Percentiles rank a stretch among this genome's conserved stretches.
Conservation (phyloP, 495 filamentous ascomycete genomes). For the Evansstolkia leycettana region DNA sequence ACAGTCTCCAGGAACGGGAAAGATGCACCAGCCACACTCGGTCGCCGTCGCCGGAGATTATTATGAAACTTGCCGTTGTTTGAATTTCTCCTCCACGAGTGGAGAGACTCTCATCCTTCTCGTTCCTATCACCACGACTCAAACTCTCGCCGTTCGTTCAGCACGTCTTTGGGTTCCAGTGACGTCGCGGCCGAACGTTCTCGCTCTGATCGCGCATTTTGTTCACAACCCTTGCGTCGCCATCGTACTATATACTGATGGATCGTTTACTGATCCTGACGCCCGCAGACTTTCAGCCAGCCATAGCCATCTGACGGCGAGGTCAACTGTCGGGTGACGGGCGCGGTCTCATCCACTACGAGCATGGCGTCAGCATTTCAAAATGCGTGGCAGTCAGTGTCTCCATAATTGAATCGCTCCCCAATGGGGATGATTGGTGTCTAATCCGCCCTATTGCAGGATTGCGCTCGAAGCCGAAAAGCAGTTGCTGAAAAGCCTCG, state of each 20-base stretch:
- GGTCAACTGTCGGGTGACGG: constrained; percentile 39
- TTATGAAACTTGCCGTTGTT: too few species aligned
- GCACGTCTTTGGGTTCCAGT: neutral
- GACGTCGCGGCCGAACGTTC: neutral
- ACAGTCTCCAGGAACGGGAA: too few species aligned
- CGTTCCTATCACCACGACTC: too few species aligned
- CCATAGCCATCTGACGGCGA: constrained; percentile 43
- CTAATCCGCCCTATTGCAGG: constrained; percentile 20
- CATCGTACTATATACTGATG: constrained; percentile 21
- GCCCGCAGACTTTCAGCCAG: constrained; percentile 30
- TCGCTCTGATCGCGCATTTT: neutral
- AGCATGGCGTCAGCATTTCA: constrained; percentile 39
- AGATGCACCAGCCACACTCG: too few species aligned
- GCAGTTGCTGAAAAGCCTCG: constrained; percentile 36
- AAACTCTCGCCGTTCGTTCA: neutral
- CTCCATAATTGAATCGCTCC: constrained; percentile 1
- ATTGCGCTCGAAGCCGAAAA: constrained; percentile 34
- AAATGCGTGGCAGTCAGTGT: constrained; percentile 40
- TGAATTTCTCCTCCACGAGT: neutral
- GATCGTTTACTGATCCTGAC: constrained; percentile 26
- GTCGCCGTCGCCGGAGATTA: too few species aligned
- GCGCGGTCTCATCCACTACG: constrained; percentile 11
- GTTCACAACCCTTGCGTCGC: neutral
- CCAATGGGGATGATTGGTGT: constrained; percentile 1
- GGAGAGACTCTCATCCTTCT: too few species aligned